Evolutionary conservation across 805 yeast genomes (phyloP), one percentile per base, ranked within the genome.

Genomic region (Yamadazyma ubonensis): DNA sequence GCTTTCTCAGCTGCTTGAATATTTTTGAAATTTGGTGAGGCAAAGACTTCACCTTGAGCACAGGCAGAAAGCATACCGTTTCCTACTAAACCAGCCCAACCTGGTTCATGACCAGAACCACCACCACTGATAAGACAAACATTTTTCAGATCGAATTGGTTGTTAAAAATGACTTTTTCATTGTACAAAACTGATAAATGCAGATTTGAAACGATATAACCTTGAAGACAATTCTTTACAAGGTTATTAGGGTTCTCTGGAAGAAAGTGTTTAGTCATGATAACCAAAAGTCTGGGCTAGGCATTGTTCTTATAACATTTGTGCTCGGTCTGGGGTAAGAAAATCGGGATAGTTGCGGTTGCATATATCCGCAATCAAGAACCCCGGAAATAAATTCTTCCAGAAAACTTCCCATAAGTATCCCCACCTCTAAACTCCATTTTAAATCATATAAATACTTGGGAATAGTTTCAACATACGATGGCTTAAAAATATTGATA

Each of bases 91-190:
- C 72, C 72, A 39, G 59, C 55, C 61, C 63, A 63, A 1, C 70
- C 70, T 5, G 72, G 72, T 42, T 67, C 72, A 43, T 67, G 72
- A 12, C 72, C 72, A 6, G 71, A 65, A 4, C 73, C 73, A 15
- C 72, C 72, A 10, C 72, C 72, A 41, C 62, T 53, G 27, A 67
- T 64, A 19, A 67, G 44, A 0, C 67, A 46, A 9, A 65, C 67
- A 21, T 53, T 55, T 1, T 38, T 26, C 1, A 41, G 28, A 37
- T 58, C 58, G 34, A 50, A 52, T 21, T 53, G 41, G 41, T 59
- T 59, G 49, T 67, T 57, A 55, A 51, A 69, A 5, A 70, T 38
- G 19, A 70, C 71, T 36, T 66, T 58, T 44, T 67, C 72, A 35
- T 61, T 51, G 20, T 63, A 63, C 19, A 67, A 49, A 5, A 70